Percentiles rank a stretch among this genome's conserved stretches.
phyloP scores from a whole-genome alignment of 345 rosid species.

The Euphorbia tirucalli region DNA sequence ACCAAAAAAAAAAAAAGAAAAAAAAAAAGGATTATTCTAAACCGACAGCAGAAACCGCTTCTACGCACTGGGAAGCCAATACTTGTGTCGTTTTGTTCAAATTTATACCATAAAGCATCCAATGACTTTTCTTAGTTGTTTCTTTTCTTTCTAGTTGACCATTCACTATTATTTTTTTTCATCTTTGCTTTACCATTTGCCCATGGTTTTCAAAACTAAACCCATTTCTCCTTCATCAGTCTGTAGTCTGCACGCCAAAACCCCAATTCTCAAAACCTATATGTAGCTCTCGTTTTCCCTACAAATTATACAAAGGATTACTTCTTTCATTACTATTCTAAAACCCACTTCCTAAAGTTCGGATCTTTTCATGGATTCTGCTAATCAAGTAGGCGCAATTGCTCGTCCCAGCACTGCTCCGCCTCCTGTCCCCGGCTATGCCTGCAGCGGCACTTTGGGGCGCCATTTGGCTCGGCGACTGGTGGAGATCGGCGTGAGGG shows the following conservation, averaged over 20 bases:
- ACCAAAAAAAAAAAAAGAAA: no score
- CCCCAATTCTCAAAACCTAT: conserved; percentile 10
- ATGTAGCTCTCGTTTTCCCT: not conserved
- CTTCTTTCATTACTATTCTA: not conserved
- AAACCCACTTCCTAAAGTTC: not conserved
- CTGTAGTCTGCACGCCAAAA: no score
- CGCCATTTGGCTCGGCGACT: conserved; percentile 61
- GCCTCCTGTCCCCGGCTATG: conserved; percentile 12
- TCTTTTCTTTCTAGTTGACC: not conserved
- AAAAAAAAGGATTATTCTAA: no score
- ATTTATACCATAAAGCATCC: no score
- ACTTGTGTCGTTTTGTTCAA: not conserved
- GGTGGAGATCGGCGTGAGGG: conserved; percentile 63
- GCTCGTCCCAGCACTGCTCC: conserved; percentile 30
- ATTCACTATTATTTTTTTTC: no score
- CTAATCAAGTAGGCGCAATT: conserved; percentile 33
- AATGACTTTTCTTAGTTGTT: conserved; percentile 4
- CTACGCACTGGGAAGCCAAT: no score
- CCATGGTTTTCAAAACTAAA: conserved; percentile 6
- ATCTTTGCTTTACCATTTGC: not conserved
- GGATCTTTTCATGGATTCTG: conserved; percentile 35
- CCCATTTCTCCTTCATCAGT: not conserved
- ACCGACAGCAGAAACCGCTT: no score
- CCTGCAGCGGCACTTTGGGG: conserved; percentile 45
- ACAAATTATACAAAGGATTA: not conserved